Evolutionary conservation across 805 yeast species (phyloP).

Genomic region (Candida saitoana): DNA sequence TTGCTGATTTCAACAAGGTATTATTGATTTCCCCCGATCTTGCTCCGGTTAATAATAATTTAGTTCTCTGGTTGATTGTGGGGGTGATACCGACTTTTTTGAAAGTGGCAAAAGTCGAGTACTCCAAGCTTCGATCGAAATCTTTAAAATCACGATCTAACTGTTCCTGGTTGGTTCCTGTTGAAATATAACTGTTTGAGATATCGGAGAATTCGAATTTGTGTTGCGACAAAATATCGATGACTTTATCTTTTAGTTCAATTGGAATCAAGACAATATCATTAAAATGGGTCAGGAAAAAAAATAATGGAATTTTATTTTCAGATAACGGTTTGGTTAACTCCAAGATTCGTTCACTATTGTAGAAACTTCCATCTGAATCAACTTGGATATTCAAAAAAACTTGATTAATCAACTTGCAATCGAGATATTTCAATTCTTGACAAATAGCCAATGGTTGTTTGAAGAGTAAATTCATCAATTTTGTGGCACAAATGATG

Average conservation of each 20-base stretch:
- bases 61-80: conserved; percentile 32
- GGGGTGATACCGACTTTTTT: conserved; percentile 40
- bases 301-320: conserved; percentile 55
- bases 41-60: conserved; percentile 55
- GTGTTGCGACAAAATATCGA: conserved; percentile 39
- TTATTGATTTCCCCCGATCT: conserved; percentile 44
- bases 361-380: conserved; percentile 54
- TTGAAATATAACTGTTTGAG: conserved; percentile 39
- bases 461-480: conserved; percentile 36
- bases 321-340: conserved; percentile 56
- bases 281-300: conserved; percentile 58
- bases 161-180: conserved; percentile 1
- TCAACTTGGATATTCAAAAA: conserved; percentile 57
- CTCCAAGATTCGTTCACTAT: conserved; percentile 48
- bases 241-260: conserved; percentile 40
- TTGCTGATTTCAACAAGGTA: conserved; percentile 42
- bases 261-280: conserved; percentile 61
- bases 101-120: conserved; percentile 33
- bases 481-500: conserved; percentile 44
- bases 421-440: conserved; percentile 29
- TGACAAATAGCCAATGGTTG: conserved; percentile 35
- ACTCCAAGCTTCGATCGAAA: conserved; percentile 20
- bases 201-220: conserved; percentile 43
- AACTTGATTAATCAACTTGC: conserved; percentile 37
- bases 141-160: background rate